Percentiles rank a stretch among this genome's conserved stretches.
These are phyloP conservation scores for Trichophaea hybrida DNA, from an alignment of 2,329 filamentous ascomycete genomes.

Conservation along the genomic window DNA sequence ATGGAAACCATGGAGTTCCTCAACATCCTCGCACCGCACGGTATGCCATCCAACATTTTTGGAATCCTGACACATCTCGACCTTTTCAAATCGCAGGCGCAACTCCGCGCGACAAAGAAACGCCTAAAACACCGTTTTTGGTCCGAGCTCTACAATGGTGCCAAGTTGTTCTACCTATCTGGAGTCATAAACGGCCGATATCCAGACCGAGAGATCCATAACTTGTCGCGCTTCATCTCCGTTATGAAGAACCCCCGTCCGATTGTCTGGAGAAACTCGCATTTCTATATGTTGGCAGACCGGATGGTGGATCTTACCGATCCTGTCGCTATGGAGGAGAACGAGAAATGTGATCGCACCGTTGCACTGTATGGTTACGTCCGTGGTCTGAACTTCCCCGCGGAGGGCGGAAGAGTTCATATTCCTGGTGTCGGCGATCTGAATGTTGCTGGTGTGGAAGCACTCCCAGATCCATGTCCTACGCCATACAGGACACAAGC, in stretches of 20 bases:
- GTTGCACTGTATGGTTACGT: slow-evolving; percentile 88
- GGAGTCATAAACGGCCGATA: slow-evolving; percentile 95
- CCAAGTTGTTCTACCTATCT: slow-evolving; percentile 91
- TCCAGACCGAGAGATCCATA: slow-evolving; percentile 90
- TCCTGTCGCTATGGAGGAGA: slow-evolving; percentile 75
- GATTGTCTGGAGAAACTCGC: slow-evolving; percentile 90
- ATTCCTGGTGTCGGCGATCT: slow-evolving; percentile 86
- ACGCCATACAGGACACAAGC: slow-evolving; percentile 84
- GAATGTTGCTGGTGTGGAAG: slow-evolving; percentile 67
- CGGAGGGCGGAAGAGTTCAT: slow-evolving; percentile 73
- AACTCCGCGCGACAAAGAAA: slow-evolving; percentile 88
- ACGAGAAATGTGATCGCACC: slow-evolving; percentile 79
- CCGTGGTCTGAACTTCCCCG: slow-evolving; percentile 83
- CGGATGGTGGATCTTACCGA: slow-evolving; percentile 92
- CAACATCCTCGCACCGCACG: slow-evolving; percentile 80
- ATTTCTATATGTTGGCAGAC: slow-evolving; percentile 87
- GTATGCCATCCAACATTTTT: slow-evolving; percentile 98
- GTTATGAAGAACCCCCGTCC: slow-evolving; percentile 99
- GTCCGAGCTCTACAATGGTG: slow-evolving; percentile 92
- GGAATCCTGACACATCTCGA: slow-evolving; percentile 93
- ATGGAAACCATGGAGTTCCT: slow-evolving; percentile 99
- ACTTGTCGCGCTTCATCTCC: slow-evolving; percentile 82
- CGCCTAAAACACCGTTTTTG: slow-evolving; percentile 88
- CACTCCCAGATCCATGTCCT: slow-evolving; percentile 83
- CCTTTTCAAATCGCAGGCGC: slow-evolving; percentile 84